phyloP scores from a whole-genome alignment of 108 stramenopile genomes.

The Skeletonema menzelii region DNA sequence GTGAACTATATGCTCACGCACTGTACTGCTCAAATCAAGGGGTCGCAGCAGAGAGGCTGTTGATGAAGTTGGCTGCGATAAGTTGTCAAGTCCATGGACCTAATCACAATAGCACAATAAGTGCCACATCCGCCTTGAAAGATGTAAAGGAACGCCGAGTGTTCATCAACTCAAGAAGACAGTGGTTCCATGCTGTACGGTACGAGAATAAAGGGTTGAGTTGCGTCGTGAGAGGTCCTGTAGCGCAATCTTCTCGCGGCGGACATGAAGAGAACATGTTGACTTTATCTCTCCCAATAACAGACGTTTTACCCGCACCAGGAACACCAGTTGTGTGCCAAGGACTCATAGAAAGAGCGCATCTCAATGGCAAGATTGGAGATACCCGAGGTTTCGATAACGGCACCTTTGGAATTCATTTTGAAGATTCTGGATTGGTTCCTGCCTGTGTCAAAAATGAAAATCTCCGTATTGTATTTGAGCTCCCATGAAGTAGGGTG shows the following conservation, averaged over 20 bases:
- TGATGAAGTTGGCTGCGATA: neutral
- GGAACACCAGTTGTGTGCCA: neutral
- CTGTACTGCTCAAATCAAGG: neutral
- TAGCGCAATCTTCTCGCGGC: neutral
- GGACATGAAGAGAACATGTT: neutral
- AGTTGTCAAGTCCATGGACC: neutral
- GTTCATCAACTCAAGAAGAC: neutral
- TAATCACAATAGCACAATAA: neutral
- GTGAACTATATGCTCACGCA: neutral
- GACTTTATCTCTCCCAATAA: neutral
- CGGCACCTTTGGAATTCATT: neutral
- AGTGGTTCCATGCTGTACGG: neutral
- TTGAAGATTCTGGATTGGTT: neutral
- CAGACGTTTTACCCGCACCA: neutral
- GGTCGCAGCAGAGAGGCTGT: constrained; percentile 3
- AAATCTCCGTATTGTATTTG: neutral
- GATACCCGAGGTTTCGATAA: neutral
- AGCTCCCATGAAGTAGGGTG: neutral
- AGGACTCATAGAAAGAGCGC: neutral
- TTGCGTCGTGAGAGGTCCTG: neutral
- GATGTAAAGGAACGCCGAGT: neutral
- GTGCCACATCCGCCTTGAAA: neutral
- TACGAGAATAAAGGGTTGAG: neutral
- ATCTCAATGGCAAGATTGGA: constrained; percentile 6
- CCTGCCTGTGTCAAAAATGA: neutral